Conservation (phyloP, 1,284 basidiomycete genomes). For the Leccinum variabile region DNA sequence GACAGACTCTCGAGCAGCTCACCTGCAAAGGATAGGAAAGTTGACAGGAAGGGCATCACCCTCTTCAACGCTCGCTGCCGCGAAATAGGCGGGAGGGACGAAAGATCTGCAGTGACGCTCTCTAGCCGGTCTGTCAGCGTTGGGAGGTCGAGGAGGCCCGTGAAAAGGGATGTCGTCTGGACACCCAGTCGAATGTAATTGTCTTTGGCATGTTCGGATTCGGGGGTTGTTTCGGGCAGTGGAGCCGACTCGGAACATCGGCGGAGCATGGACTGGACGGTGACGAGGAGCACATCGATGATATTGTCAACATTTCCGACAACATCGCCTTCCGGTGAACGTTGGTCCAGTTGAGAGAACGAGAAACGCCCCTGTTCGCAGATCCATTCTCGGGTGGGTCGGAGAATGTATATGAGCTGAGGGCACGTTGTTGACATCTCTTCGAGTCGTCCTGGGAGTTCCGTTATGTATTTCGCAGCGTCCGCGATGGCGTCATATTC, state of each 20-base stretch:
- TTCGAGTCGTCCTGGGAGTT: constrained; percentile 27
- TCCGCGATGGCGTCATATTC: constrained; percentile 26
- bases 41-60: constrained; percentile 65
- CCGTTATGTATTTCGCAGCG: constrained; percentile 22
- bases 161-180: constrained; percentile 37
- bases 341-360: constrained; percentile 11
- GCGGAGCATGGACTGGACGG: constrained; percentile 58
- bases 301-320: constrained; percentile 35
- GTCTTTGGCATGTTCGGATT: constrained; percentile 28
- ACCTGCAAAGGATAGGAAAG: constrained; percentile 53
- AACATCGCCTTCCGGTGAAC: neutral
- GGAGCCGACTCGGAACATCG: constrained; percentile 35
- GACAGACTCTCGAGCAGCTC: constrained; percentile 56
- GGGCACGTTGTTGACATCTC: constrained; percentile 35
- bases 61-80: constrained; percentile 37
- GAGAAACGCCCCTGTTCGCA: constrained; percentile 33
- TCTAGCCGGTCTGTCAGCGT: constrained; percentile 41
- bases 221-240: neutral
- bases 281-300: constrained; percentile 64
- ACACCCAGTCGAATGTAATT: constrained; percentile 46
- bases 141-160: constrained; percentile 47
- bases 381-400: constrained; percentile 32
- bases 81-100: constrained; percentile 30
- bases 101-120: constrained; percentile 29
- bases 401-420: constrained; percentile 30